phyloP scores from a whole-genome alignment of 1,139 yeast species.

The Candida sp. region DNA sequence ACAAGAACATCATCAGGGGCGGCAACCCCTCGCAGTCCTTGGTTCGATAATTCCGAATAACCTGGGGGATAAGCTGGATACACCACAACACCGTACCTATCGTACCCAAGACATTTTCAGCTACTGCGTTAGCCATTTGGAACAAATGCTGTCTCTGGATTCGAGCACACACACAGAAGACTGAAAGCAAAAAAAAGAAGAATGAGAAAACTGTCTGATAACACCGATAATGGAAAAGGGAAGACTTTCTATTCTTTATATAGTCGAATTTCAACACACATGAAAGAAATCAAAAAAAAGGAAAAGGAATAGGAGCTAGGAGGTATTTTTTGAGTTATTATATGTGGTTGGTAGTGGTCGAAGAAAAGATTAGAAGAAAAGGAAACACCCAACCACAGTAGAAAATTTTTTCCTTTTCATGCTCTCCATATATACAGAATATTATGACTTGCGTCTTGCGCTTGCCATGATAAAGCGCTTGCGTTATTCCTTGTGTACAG shows the following conservation, averaged over 20 bases:
- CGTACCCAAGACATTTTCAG: constrained; percentile 85
- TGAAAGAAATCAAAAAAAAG: neutral
- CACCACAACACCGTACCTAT: constrained; percentile 94
- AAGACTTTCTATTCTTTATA: neutral
- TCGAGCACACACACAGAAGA: neutral
- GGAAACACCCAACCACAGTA: neutral
- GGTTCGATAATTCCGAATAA: constrained; percentile 68
- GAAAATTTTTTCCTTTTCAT: neutral
- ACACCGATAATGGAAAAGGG: neutral
- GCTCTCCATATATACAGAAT: too few relatives aligned
- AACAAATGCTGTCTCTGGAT: too few relatives aligned
- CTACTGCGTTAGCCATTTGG: constrained; percentile 35
- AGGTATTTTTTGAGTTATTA: neutral
- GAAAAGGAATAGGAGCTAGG: neutral
- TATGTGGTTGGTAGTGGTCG: neutral
- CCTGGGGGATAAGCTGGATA: constrained; percentile 86
- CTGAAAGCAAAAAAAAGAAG: neutral
- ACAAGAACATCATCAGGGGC: constrained; percentile 79
- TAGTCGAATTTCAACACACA: neutral
- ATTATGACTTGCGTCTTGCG: neutral
- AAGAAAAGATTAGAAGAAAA: neutral
- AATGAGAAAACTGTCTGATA: neutral
- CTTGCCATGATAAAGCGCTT: neutral
- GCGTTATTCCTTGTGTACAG: neutral
- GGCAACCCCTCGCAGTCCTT: constrained; percentile 89